Base-by-base conservation (phyloP, 208 protist species). In the Crithidia sp. region DNA sequence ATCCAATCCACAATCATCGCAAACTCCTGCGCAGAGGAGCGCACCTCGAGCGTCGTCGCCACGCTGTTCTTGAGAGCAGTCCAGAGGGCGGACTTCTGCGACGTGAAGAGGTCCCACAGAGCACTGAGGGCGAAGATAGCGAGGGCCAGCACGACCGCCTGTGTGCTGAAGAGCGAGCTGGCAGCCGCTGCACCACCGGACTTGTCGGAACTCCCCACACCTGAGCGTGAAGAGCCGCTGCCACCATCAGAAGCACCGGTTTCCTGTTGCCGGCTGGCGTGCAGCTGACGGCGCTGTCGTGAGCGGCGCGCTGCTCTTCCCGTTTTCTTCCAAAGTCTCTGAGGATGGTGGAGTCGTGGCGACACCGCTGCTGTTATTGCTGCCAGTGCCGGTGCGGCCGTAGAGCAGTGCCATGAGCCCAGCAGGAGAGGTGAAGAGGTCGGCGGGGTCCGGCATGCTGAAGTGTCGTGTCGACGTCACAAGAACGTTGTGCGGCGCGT, bases 1-100 rank as follows among this genome's bases (percentile, higher is more conserved):
- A 97, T 93, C 90, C 93, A 97, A 50, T 97, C 89, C 78, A 97
- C 70, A 44, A 97, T 93, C 93, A 94, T 95, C 6, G 83, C 86
- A 66, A 88, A 97, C 83, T 97, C 89, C 54, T 89, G 81, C 67
- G 90, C 85, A 5, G 90, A 95, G 9, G 93, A 95, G 67, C 93
- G 93, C 16, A 97, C 89, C 67, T 97, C 89, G 61, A 97, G 82
- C 9, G 93, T 95, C 40, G 88, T 75, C 40, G 83, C 82, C 47
- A 88, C 79, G n/a, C 73, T 57, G 67, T 92, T 81, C 55, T 77
- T 81, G 10, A 90, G 2, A 64, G 84, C 87, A 57, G 79, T 70
- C 67, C 58, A 67, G 14, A 93, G 2, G 6, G 77, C 74, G 5
- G 78, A 80, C 65, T 86, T 80, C 63, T 95, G 85, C 7, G 82